These are phyloP conservation scores for Melaleuca quinquenervia DNA, from an alignment of 345 rosid genomes.

Conservation along the genomic window DNA sequence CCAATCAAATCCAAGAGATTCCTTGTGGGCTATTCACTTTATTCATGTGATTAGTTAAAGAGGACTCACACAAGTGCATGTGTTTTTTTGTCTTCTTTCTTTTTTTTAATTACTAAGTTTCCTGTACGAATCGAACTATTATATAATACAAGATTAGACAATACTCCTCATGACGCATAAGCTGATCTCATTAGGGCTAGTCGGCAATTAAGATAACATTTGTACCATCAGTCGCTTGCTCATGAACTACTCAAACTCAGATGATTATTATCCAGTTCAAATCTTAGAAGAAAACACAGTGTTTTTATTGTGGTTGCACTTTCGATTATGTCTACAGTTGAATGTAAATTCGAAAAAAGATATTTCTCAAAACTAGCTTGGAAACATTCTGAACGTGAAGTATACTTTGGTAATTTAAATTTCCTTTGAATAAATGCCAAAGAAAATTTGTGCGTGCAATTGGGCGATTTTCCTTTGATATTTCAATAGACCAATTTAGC, in stretches of 20 bases:
- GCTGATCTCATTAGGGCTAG: background rate
- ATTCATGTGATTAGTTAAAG: background rate
- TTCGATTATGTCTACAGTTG: background rate
- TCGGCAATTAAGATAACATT: background rate
- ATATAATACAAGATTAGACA: background rate
- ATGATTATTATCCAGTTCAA: background rate
- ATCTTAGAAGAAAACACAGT: background rate
- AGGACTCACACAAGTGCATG: background rate
- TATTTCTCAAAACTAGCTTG: background rate
- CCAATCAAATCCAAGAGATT: conserved; percentile 5
- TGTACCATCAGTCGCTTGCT: background rate
- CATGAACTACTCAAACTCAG: background rate
- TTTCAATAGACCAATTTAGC: background rate
- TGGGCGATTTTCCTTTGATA: background rate
- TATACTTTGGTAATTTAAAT: background rate
- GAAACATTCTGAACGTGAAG: background rate
- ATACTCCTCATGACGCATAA: background rate
- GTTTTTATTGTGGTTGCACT: background rate
- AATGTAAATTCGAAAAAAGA: background rate
- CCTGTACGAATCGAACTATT: too few species aligned
- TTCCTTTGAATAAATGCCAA: background rate
- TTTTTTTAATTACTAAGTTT: too few species aligned
- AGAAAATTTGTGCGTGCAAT: background rate
- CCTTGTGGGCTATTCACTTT: background rate
- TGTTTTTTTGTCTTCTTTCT: too few species aligned